phyloP scores from a whole-genome alignment of 73 alveolate species.

The Tetrahymena elliotti region DNA sequence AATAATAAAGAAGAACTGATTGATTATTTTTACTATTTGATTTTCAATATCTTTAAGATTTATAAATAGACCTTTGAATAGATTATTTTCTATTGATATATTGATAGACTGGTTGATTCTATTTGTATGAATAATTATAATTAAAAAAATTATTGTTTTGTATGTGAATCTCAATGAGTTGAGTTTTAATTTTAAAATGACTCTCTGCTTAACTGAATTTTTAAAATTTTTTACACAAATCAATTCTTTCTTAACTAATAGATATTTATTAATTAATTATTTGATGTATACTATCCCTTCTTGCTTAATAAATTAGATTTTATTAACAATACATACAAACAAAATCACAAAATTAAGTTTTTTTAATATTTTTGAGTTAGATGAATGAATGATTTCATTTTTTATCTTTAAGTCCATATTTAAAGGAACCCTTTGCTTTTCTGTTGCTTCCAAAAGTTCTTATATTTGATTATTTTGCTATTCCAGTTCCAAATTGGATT shows the following conservation, averaged over 20 bases:
- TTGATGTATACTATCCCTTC: too few species aligned
- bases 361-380: too few species aligned
- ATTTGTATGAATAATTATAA: too few species aligned
- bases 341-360: too few species aligned
- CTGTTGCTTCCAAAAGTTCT: conserved; percentile 66
- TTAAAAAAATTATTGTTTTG: too few species aligned
- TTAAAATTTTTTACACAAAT: too few species aligned
- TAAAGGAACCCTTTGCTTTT: conserved; percentile 68
- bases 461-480: conserved; percentile 59
- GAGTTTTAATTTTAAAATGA: background rate
- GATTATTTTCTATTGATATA: background rate
- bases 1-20: background rate
- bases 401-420: conserved; percentile 20
- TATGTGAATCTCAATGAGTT: background rate
- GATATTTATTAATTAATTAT: background rate
- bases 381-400: background rate
- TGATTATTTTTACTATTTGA: background rate
- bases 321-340: too few species aligned
- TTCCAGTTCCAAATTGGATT: conserved; percentile 64
- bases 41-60: background rate
- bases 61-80: background rate
- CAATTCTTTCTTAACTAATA: background rate
- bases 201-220: background rate
- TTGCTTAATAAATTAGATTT: too few species aligned
- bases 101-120: background rate